phyloP scores from a whole-genome alignment of 208 protist species.

The Trypanosoma rangeli region DNA sequence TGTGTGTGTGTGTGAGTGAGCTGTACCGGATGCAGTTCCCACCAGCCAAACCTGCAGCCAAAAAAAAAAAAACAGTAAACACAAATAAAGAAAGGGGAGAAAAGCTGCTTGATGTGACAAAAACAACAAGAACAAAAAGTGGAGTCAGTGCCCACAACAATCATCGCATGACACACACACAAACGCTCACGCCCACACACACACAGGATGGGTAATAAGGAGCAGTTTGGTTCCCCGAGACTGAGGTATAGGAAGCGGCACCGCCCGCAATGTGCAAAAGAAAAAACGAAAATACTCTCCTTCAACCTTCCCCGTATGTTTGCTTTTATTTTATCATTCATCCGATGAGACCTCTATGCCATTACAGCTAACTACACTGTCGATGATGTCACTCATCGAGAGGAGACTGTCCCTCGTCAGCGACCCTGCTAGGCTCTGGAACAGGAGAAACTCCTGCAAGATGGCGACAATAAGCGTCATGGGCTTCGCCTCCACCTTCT shows the following conservation, averaged over 20 bases:
- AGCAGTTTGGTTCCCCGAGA: background rate
- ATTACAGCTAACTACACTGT: conserved; percentile 46
- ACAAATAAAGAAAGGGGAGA: background rate
- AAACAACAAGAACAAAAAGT: background rate
- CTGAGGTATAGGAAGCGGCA: background rate
- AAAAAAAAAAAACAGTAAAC: background rate
- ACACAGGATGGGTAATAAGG: background rate
- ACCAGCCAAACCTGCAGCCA: background rate
- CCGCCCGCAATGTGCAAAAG: conserved; percentile 5
- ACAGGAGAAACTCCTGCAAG: conserved; percentile 87
- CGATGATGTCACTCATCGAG: conserved; percentile 53
- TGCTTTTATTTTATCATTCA: too few species aligned
- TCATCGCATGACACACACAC: background rate
- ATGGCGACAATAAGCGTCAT: conserved; percentile 80
- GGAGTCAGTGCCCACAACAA: background rate
- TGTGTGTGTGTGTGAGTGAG: background rate
- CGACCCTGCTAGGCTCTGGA: conserved; percentile 71
- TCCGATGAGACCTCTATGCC: conserved; percentile 43
- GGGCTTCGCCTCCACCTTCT: conserved; percentile 32
- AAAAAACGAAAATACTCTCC: conserved; percentile 21
- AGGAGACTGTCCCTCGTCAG: conserved; percentile 57
- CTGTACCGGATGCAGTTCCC: background rate
- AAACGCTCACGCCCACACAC: background rate
- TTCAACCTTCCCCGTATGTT: too few species aligned
- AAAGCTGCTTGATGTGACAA: background rate